Conservation (phyloP, 306 rosid genomes). For the Carpinus viminea region DNA sequence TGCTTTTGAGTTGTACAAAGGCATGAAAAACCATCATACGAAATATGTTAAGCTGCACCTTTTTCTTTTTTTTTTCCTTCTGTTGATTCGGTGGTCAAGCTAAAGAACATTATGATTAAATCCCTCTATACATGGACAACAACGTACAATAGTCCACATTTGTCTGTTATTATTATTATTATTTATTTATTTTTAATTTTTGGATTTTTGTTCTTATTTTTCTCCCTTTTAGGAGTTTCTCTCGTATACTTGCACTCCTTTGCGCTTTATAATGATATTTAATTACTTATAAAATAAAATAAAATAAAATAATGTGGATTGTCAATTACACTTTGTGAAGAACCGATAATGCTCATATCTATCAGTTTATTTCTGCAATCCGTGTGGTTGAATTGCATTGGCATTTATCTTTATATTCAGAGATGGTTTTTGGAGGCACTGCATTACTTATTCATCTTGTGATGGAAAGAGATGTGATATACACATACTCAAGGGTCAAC, state of each 20-base stretch:
- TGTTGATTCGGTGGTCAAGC: neutral
- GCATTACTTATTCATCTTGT: neutral
- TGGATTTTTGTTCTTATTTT: no score
- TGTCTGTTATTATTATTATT: no score
- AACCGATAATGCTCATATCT: neutral
- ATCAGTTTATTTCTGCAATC: neutral
- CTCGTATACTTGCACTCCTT: no score
- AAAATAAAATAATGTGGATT: neutral
- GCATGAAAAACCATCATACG: neutral
- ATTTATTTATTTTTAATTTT: no score
- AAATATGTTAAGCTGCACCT: slow-evolving; percentile 4
- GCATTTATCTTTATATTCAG: neutral
- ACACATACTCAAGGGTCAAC: neutral
- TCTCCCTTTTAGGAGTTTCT: no score
- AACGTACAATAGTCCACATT: no score
- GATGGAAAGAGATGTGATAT: neutral
- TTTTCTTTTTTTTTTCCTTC: neutral
- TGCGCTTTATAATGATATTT: no score
- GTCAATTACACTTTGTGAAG: neutral
- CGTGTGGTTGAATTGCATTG: neutral
- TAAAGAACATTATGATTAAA: no score
- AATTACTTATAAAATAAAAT: no score
- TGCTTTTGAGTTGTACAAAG: neutral
- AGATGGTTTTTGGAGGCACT: neutral
- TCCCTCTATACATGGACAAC: no score